These are phyloP conservation scores for Boletus barrowsii DNA, from an alignment of 768 basidiomycete genomes.

Conservation along the genomic window DNA sequence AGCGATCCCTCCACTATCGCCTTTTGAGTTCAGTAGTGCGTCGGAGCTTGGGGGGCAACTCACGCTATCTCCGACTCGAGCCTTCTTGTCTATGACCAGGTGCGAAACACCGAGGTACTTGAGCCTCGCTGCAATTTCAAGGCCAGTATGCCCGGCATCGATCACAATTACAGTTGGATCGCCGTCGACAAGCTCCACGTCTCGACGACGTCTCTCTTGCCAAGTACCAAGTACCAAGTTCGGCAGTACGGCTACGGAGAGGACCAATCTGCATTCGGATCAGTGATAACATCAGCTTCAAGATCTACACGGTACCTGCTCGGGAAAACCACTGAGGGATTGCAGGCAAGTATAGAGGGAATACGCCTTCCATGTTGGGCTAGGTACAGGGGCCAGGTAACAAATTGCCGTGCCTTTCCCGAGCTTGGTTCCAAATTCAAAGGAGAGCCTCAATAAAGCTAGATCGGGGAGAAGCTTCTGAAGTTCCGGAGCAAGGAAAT, in stretches of 20 bases:
- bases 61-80: constrained; percentile 47
- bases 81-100: constrained; percentile 56
- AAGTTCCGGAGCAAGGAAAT: constrained; percentile 31
- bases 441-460: constrained; percentile 52
- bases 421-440: constrained; percentile 50
- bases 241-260: not conserved
- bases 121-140: constrained; percentile 64
- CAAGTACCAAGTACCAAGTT: constrained; percentile 41
- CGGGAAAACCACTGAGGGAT: constrained; percentile 53
- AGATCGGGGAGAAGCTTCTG: constrained; percentile 50
- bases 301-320: constrained; percentile 31
- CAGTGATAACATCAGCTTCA: not conserved
- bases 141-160: constrained; percentile 65
- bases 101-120: constrained; percentile 53
- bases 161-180: constrained; percentile 60
- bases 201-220: constrained; percentile 35
- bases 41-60: not conserved
- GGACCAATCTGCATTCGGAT: not conserved
- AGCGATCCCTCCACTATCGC: constrained; percentile 51
- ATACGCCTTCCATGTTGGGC: constrained; percentile 56
- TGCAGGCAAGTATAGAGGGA: constrained; percentile 59
- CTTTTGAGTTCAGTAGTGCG: not conserved
- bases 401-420: constrained; percentile 53
- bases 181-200: constrained; percentile 39
- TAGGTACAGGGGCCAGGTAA: constrained; percentile 47